These are phyloP conservation scores for Ogataea haglerorum DNA, from an alignment of 805 yeast species.

Conservation along the genomic window DNA sequence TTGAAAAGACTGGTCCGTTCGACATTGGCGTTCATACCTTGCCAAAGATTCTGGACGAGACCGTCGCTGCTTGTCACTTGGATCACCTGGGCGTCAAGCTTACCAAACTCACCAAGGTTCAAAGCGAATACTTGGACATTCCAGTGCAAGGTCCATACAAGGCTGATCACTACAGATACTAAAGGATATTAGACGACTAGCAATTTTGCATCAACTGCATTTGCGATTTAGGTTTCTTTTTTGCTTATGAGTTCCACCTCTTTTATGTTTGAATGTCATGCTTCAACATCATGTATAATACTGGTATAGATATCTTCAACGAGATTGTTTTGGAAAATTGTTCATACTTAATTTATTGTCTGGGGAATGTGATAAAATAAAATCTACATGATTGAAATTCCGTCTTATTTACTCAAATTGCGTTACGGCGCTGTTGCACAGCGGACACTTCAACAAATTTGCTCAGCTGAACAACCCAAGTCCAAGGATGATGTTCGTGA, in stretches of 20 bases:
- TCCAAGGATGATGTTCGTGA: constrained; percentile 17
- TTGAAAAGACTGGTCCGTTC: constrained; percentile 89
- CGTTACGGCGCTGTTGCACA: constrained; percentile 20
- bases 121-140: constrained; percentile 91
- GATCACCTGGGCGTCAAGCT: constrained; percentile 90
- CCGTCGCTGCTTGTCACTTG: constrained; percentile 96
- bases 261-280: constrained; percentile 9
- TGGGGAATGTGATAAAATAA: constrained; percentile 4
- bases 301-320: constrained; percentile 1
- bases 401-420: constrained; percentile 24
- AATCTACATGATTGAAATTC: constrained; percentile 11
- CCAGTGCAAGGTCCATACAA: constrained; percentile 95
- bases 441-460: constrained; percentile 6
- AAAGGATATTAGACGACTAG: constrained; percentile 30
- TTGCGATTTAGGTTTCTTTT: constrained; percentile 1
- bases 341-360: background rate
- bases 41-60: constrained; percentile 98
- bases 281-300: constrained; percentile 12
- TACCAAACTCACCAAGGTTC: constrained; percentile 69
- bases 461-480: constrained; percentile 10
- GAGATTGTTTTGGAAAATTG: constrained; percentile 1
- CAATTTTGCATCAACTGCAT: constrained; percentile 34
- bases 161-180: constrained; percentile 97
- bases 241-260: constrained; percentile 3
- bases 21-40: constrained; percentile 89